Base-by-base conservation (phyloP, 352 stramenopile species). In the Plasmopara viticola region DNA sequence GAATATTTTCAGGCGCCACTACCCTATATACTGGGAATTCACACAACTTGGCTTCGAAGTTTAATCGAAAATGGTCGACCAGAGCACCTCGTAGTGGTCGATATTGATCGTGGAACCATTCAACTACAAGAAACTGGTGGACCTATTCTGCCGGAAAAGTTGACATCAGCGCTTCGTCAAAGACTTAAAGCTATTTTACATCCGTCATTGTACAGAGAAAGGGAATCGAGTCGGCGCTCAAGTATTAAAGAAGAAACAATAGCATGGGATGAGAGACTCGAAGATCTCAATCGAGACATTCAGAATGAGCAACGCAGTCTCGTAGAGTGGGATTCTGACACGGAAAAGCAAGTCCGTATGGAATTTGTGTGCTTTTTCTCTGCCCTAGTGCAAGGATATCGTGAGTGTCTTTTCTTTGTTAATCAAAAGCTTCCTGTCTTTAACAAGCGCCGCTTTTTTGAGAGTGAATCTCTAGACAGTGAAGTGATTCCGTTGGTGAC, bases 341-440 rank as follows among this genome's bases (percentile, higher is more conserved):
- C 81, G 33, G 80, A 90, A 58, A 72, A 80, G 29, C 67, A 80
- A 45, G 59, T 94, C 28, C 75, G 83, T 17, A 63, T 86, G 29
- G 80, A 87, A 46, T 90, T 94, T 44, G 73, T 86, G 35, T 84
- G 77, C 46, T 94, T 81, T 33, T 38, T 90, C 12, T 70, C 78
- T 5, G 62, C 78, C 1, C 70, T 87, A 45, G 44, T 94, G 5
- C 77, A 72, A 59, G 83, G 83, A 18, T 94, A 94, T 40, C 83
- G 79, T 15, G 83, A 90, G 35, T 93, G 83, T n/a, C 43, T 93
- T 17, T 88, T 93, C 43, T 93, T 90, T 41, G 83, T 93, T 17
- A 90, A 93, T 46, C 79, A 89, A 39, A 85, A 86, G 44, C 68
- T 93, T 8, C 80, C 83, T 4, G 83, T 93, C n/a, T 93, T 93